A percentile compares a stretch with the other conserved stretches of the same genome.
These are phyloP conservation scores for Fusarium phyllophilum DNA, from an alignment of 2,329 filamentous ascomycete species.

Conservation along the genomic window DNA sequence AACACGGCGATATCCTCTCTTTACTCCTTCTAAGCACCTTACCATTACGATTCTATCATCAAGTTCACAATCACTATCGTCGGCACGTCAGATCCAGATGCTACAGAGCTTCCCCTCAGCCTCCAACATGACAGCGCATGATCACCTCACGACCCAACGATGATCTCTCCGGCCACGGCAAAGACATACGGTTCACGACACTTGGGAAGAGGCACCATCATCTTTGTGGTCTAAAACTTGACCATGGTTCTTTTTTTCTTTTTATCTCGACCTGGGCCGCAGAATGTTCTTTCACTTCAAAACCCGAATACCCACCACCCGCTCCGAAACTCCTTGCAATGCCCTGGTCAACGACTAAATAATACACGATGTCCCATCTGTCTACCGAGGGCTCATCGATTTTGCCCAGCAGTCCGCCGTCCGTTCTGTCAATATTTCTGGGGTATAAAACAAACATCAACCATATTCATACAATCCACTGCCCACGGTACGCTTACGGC, in stretches of 20 bases:
- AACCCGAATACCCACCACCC: slow-evolving; percentile 39
- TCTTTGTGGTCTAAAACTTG: slow-evolving; percentile 26
- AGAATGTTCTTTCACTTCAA: slow-evolving; percentile 41
- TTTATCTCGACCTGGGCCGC: slow-evolving; percentile 40
- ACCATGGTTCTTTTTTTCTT: slow-evolving; percentile 37
- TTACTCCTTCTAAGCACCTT: neutral
- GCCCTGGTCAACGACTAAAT: slow-evolving; percentile 44
- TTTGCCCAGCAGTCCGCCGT: slow-evolving; percentile 18
- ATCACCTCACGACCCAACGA: slow-evolving; percentile 6
- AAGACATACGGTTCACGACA: slow-evolving; percentile 1
- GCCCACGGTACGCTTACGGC: slow-evolving; percentile 9
- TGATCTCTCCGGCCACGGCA: neutral
- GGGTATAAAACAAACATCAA: slow-evolving; percentile 44
- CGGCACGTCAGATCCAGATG: slow-evolving; percentile 5
- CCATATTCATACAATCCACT: slow-evolving; percentile 42
- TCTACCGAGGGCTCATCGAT: neutral
- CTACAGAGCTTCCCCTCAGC: slow-evolving; percentile 33
- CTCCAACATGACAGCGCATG: slow-evolving; percentile 23
- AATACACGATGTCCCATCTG: slow-evolving; percentile 30
- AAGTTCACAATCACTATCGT: neutral
- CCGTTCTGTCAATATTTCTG: slow-evolving; percentile 23
- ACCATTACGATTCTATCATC: no score
- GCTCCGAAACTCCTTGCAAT: slow-evolving; percentile 54
- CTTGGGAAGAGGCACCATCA: neutral
- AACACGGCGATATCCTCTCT: neutral